Conservation (phyloP, 2,329 filamentous ascomycete genomes). For the Clonostachys solani region DNA sequence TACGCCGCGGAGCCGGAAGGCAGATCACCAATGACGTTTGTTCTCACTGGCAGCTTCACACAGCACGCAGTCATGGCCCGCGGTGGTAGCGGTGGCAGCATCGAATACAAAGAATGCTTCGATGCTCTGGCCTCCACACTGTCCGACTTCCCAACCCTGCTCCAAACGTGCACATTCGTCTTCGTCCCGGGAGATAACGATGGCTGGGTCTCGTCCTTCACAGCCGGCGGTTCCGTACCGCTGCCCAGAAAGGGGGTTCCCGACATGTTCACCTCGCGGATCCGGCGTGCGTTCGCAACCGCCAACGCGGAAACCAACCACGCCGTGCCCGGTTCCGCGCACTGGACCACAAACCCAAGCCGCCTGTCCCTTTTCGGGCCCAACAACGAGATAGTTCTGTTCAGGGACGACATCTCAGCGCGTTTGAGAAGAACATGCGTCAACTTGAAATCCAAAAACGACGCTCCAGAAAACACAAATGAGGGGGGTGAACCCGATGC, state of each 20-base stretch:
- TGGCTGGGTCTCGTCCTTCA: slow-evolving; percentile 89
- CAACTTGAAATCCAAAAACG: slow-evolving; percentile 50
- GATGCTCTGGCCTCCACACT: slow-evolving; percentile 80
- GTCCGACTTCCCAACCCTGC: slow-evolving; percentile 75
- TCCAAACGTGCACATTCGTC: slow-evolving; percentile 77
- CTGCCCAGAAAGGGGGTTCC: slow-evolving; percentile 72
- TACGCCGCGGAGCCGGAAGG: slow-evolving; percentile 66
- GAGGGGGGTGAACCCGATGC: slow-evolving; percentile 4
- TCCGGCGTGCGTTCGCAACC: slow-evolving; percentile 74
- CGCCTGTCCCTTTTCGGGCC: slow-evolving; percentile 83
- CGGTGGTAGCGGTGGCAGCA: slow-evolving; percentile 72
- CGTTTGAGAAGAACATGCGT: slow-evolving; percentile 75
- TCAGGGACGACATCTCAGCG: slow-evolving; percentile 81
- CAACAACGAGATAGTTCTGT: slow-evolving; percentile 79
- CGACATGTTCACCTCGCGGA: slow-evolving; percentile 82
- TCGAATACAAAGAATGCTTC: slow-evolving; percentile 97
- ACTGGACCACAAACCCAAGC: slow-evolving; percentile 88
- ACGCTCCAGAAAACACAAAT: slow-evolving; percentile 19
- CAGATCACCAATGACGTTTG: slow-evolving; percentile 70
- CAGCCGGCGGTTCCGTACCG: slow-evolving; percentile 66
- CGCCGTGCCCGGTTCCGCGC: slow-evolving; percentile 48
- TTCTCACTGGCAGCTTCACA: slow-evolving; percentile 83
- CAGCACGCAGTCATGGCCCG: slow-evolving; percentile 60
- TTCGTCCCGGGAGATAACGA: slow-evolving; percentile 97
- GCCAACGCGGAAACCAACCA: slow-evolving; percentile 65